Evolutionary conservation across 306 rosid genomes (phyloP), one percentile per base, ranked within the genome.

Genomic region (Luffa aegyptiaca): DNA sequence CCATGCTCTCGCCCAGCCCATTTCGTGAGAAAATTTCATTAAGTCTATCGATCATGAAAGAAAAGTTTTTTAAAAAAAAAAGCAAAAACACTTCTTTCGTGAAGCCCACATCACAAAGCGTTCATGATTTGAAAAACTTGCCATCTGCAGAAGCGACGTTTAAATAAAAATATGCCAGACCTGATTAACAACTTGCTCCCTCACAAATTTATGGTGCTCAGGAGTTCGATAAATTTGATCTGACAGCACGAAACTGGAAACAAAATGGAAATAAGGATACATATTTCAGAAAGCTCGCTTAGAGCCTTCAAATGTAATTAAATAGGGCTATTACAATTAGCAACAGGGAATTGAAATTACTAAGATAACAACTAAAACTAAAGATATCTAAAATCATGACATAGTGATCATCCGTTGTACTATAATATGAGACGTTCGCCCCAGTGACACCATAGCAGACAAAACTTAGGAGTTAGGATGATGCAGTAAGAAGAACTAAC

Each of bases 191-290:
- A 88, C 81, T 82, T 88, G 88, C 79, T 88, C 84, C 79, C 91
- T 81, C 81, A 88, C 86, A 81, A 86, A 88, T 51, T 84, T 80
- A 57, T 88, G 91, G 82, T 88, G 89, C 80, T 86, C 91, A 76
- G 89, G 65, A 63, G 89, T 84, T 76, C 75, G 85, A 70, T 88
- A 88, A 72, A 88, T 75, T 81, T 88, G 91, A 79, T 88, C 89
- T 2, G 91, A 84, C 55, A 88, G 89, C 91, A 3, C 91, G 88
- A 55, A 88, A 88, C 89, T 88, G 91, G 80, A 37, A 75, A 56
- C 31, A 79, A 37, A 0, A 78, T 39, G 70, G 21, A 58, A 62
- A 16, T 16, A 70, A 68, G 82, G 53, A 82, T 80, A 64, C 56
- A 35, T 75, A 68, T 35, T 26, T 18, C 64, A 35, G 63, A 18